Percentiles rank a stretch among this genome's conserved stretches.
Evolutionary conservation across 176 grass and related monocot species (phyloP).

Genomic region (Triticum turgidum): DNA sequence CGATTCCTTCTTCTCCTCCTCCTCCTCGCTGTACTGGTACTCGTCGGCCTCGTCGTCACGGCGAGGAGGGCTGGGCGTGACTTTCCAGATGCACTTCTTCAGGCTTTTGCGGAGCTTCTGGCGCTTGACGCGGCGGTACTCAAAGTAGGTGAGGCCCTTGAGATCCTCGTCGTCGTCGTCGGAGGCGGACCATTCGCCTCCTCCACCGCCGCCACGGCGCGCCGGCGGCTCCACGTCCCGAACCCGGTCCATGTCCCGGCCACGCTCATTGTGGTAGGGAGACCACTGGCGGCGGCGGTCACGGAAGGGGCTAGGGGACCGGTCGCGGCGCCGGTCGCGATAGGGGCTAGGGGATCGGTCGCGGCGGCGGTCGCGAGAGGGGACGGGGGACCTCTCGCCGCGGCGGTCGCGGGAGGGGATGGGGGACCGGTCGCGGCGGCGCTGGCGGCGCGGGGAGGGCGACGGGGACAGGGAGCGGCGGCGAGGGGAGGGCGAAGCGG

Average conservation of each 20-base stretch:
- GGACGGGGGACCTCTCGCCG: conserved; percentile 39
- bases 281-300: conserved; percentile 61
- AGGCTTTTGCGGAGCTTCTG: conserved; percentile 68
- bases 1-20: conserved; percentile 36
- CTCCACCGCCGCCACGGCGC: neutral
- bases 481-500: conserved; percentile 57
- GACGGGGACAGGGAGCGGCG: conserved; percentile 42
- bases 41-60: conserved; percentile 37
- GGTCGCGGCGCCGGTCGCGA: conserved; percentile 12
- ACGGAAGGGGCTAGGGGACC: conserved; percentile 28
- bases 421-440: conserved; percentile 36
- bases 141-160: conserved; percentile 81
- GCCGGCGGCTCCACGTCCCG: neutral
- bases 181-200: conserved; percentile 26
- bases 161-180: conserved; percentile 59
- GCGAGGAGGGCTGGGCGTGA: conserved; percentile 62
- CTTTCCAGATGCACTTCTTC: conserved; percentile 80
- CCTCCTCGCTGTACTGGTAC: conserved; percentile 42
- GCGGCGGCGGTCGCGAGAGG: conserved; percentile 21
- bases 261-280: conserved; percentile 40
- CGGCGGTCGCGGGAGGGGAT: conserved; percentile 33
- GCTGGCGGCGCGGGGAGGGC: conserved; percentile 34
- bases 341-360: conserved; percentile 40
- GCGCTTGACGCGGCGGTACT: conserved; percentile 79
- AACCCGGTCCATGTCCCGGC: conserved; percentile 17